Base-by-base conservation (phyloP, 148 eudicot genomes). In the Persicaria maculosa region DNA sequence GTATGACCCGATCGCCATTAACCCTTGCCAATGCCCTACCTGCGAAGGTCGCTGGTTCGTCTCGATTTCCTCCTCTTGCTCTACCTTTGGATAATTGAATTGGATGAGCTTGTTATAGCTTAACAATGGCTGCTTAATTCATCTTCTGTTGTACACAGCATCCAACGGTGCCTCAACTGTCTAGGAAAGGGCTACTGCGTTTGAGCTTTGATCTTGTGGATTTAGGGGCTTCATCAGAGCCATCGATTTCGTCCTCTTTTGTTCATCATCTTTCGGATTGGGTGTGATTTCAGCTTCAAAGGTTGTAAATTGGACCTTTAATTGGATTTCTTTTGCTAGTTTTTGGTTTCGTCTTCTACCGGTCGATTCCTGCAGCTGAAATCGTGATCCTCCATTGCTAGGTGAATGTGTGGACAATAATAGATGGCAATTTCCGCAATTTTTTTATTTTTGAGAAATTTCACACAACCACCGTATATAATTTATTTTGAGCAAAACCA, bases 1-100 rank as follows among this genome's bases (percentile, higher is more conserved):
- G 79, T 88, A 83, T 84, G 97, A 92, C 83, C 97, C 93, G 0
- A 55, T 83, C 68, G 76, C 81, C 45, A 83, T 80, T 36, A 83
- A 83, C 74, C 86, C 86, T 61, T 83, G 86, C 53, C 77, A 74
- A 71, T 83, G 86, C 54, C 86, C 86, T 50, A 83, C 86, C 50
- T 83, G 86, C 17, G 86, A 83, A n/a, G 86, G 79, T 65, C 83
- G 50, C 47, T 53, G 86, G 86, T 84, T 81, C 77, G 86, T 76
- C 43, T 48, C 58, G 31, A 31, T 58, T 5, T 2, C 1, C 50
- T 45, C 67, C 15, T 47, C 11, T 4, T 12, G 4, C 6, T 19
- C 10, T 44, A 1, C 1, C 7, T 19, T 44, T 46, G n/a, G 10
- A 16, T 8, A 25, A 31, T 31, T 31, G 6, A 36, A 7, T 57